A percentile compares a stretch with the other conserved stretches of the same genome.
phyloP scores from a whole-genome alignment of 2,329 filamentous ascomycete species.

The Botrytis medusae region DNA sequence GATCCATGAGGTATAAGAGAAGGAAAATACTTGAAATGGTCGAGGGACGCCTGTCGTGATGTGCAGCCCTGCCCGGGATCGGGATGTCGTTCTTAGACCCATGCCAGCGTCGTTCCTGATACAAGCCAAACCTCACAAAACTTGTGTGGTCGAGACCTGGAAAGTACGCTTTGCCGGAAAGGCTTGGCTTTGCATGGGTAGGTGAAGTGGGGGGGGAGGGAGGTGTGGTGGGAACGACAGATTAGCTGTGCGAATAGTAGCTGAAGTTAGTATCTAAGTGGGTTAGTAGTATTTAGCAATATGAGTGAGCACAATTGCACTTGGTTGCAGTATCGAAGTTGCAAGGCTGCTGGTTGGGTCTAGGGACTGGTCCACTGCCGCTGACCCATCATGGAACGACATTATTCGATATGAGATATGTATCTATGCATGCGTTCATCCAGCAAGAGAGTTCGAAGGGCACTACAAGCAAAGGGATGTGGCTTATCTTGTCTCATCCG shows the following conservation, averaged over 20 bases:
- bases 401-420: constrained; percentile 6
- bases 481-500: constrained; percentile 38
- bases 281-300: constrained; percentile 6
- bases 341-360: constrained; percentile 22
- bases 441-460: constrained; percentile 26
- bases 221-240: constrained; percentile 8
- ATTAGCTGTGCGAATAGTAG: constrained; percentile 21
- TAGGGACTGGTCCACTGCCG: constrained; percentile 19
- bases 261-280: constrained; percentile 12
- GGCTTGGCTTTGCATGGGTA: constrained; percentile 30
- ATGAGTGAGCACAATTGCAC: constrained; percentile 20
- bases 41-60: constrained; percentile 40
- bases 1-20: constrained; percentile 54
- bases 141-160: constrained; percentile 36
- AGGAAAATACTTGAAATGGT: constrained; percentile 42
- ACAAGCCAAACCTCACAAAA: constrained; percentile 39
- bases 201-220: constrained; percentile 17
- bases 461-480: constrained; percentile 33
- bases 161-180: constrained; percentile 32
- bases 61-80: constrained; percentile 37
- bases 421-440: constrained; percentile 33
- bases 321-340: constrained; percentile 26
- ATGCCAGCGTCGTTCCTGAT: constrained; percentile 38
- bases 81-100: constrained; percentile 36
- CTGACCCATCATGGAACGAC: constrained; percentile 29